A percentile compares a stretch with the other conserved stretches of the same genome.
Evolutionary conservation across 2,329 filamentous ascomycete genomes (phyloP).

Genomic region (Stachybotrys elegans): DNA sequence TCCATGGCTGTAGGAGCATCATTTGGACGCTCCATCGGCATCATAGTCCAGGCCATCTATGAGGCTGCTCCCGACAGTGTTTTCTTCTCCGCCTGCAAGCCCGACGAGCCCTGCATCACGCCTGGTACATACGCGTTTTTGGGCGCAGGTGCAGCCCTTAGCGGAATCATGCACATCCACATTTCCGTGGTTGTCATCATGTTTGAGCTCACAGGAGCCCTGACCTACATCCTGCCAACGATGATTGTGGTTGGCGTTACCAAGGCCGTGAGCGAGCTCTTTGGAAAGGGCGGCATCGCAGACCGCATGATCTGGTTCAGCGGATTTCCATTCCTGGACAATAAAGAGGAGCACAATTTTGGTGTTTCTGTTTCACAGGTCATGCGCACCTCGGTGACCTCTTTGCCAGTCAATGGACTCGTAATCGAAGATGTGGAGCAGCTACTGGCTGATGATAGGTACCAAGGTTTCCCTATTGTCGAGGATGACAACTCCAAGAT

Average conservation of each 20-base stretch:
- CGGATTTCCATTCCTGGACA: constrained; percentile 93
- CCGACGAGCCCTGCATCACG: constrained; percentile 92
- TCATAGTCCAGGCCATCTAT: constrained; percentile 84
- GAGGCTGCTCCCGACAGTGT: constrained; percentile 75
- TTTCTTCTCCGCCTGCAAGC: constrained; percentile 85
- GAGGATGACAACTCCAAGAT: constrained; percentile 66
- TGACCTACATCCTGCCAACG: constrained; percentile 94
- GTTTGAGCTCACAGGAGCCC: constrained; percentile 96
- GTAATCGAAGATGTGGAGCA: constrained; percentile 72
- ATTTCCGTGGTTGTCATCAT: constrained; percentile 98
- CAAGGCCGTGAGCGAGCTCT: constrained; percentile 84
- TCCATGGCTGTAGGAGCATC: constrained; percentile 96
- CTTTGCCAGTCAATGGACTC: constrained; percentile 69
- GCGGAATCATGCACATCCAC: constrained; percentile 97
- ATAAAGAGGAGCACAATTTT: constrained; percentile 96
- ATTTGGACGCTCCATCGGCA: constrained; percentile 90
- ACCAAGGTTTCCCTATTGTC: constrained; percentile 90
- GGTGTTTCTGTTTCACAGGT: constrained; percentile 87
- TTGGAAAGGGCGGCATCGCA: constrained; percentile 94
- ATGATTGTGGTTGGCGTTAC: constrained; percentile 99
- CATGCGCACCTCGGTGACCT: constrained; percentile 75
- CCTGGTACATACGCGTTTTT: constrained; percentile 96
- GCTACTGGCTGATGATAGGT: constrained; percentile 71
- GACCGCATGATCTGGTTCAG: constrained; percentile 99
- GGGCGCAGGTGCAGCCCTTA: constrained; percentile 84